Evolutionary conservation across 306 rosid genomes (phyloP).

Genomic region (Sesbania bispinosa): DNA sequence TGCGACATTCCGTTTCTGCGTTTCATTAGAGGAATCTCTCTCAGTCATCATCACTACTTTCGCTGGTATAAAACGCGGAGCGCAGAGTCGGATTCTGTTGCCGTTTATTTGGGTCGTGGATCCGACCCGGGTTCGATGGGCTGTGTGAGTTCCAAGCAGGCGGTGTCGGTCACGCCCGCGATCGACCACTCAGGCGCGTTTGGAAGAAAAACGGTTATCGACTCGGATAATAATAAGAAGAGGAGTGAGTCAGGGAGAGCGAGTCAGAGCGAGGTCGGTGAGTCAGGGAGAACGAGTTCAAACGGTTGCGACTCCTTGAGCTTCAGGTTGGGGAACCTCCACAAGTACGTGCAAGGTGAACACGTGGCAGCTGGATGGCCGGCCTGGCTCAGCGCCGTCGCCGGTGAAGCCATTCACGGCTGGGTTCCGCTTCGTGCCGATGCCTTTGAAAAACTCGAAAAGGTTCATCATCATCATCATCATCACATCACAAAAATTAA

Average conservation of each 20-base stretch:
- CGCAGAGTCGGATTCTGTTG: not conserved
- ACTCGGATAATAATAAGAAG: conserved; percentile 25
- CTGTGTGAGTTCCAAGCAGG: conserved; percentile 81
- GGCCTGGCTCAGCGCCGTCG: conserved; percentile 92
- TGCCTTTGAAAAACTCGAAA: conserved; percentile 80
- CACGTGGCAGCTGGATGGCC: conserved; percentile 98
- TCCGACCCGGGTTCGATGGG: conserved; percentile 54
- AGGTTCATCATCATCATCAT: conserved; percentile 37
- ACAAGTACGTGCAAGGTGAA: conserved; percentile 67
- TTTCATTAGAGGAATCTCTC: not conserved
- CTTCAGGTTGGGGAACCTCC: conserved; percentile 67
- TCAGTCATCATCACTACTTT: too few species aligned
- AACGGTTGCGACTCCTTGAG: conserved; percentile 64
- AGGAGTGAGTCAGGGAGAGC: conserved; percentile 35
- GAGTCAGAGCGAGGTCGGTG: conserved; percentile 65
- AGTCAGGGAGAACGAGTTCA: conserved; percentile 70
- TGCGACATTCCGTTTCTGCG: conserved; percentile 6
- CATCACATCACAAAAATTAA: too few species aligned
- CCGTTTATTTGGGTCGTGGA: not conserved
- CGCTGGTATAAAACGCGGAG: not conserved
- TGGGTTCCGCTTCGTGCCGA: conserved; percentile 88
- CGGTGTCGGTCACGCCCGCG: conserved; percentile 90
- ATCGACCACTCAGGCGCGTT: conserved; percentile 67
- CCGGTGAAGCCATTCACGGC: conserved; percentile 93
- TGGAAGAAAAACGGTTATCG: conserved; percentile 37